Conservation (phyloP, 768 basidiomycete genomes). For the Lactarius pseudohatsudake region DNA sequence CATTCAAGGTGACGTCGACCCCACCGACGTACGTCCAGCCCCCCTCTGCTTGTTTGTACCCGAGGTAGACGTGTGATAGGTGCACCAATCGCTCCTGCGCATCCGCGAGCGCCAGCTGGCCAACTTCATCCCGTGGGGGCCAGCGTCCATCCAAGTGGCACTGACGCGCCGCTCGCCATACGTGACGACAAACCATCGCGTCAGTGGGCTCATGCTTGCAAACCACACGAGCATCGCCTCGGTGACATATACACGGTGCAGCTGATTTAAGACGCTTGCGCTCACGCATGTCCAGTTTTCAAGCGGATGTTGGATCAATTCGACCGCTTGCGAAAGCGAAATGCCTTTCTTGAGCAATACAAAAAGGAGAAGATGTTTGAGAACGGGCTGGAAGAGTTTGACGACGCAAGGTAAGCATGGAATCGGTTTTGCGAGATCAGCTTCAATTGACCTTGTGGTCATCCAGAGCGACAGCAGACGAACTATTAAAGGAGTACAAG, state of each 20-base stretch:
- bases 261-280: neutral
- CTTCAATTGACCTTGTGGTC: conserved; percentile 6
- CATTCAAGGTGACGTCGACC: conserved; percentile 98
- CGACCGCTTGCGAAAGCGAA: conserved; percentile 79
- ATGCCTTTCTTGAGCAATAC: conserved; percentile 96
- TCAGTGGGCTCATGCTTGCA: conserved; percentile 97
- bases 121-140: conserved; percentile 99
- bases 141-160: conserved; percentile 96
- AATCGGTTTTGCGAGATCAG: conserved; percentile 1
- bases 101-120: conserved; percentile 96
- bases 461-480: conserved; percentile 77
- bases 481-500: conserved; percentile 89
- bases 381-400: conserved; percentile 92
- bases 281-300: conserved; percentile 63
- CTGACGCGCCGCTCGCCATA: conserved; percentile 90
- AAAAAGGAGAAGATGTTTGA: conserved; percentile 97
- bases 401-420: conserved; percentile 79
- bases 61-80: conserved; percentile 45
- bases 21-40: conserved; percentile 73
- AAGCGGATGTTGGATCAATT: conserved; percentile 96
- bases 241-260: conserved; percentile 42
- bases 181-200: conserved; percentile 83
- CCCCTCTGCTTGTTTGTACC: neutral
- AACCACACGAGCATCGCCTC: conserved; percentile 99
- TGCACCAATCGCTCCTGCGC: conserved; percentile 94